A percentile compares a stretch with the other conserved stretches of the same genome.
Evolutionary conservation across 176 grass and related monocot species (phyloP).

Genomic region (Neostapfia colusana): DNA sequence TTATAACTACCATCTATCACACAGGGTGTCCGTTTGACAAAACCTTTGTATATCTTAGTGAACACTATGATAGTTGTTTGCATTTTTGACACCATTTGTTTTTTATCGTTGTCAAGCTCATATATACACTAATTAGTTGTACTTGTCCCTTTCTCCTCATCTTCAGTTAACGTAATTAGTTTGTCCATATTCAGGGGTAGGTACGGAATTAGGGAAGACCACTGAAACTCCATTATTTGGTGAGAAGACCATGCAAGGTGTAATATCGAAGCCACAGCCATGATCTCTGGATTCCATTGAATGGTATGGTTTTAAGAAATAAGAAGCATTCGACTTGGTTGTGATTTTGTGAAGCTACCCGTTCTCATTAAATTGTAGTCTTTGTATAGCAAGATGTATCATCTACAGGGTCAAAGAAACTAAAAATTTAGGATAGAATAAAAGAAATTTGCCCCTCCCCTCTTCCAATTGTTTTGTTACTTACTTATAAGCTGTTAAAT

Average conservation of each 20-base stretch:
- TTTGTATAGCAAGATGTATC: not conserved
- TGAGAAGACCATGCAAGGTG: not conserved
- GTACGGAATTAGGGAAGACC: not conserved
- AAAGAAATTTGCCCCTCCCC: not conserved
- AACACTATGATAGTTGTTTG: not conserved
- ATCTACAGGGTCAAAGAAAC: not conserved
- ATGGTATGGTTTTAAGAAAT: not conserved
- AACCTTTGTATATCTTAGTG: not conserved
- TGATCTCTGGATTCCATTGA: not conserved
- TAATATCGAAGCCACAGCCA: not conserved
- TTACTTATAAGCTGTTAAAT: not conserved
- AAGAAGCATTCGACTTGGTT: not conserved
- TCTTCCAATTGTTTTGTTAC: not conserved
- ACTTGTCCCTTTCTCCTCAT: not conserved
- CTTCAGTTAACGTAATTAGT: not conserved
- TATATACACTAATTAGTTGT: not conserved
- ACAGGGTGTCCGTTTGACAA: not conserved
- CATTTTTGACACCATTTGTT: not conserved
- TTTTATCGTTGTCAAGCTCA: not conserved
- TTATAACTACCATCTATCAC: not conserved
- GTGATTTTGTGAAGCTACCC: not conserved
- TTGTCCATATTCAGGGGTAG: not conserved
- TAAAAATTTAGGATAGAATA: not conserved
- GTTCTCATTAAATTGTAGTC: not conserved
- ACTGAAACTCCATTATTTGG: conserved; percentile 2